These are phyloP conservation scores for Naganishia randhawae DNA, from an alignment of 768 basidiomycete genomes.

Conservation along the genomic window DNA sequence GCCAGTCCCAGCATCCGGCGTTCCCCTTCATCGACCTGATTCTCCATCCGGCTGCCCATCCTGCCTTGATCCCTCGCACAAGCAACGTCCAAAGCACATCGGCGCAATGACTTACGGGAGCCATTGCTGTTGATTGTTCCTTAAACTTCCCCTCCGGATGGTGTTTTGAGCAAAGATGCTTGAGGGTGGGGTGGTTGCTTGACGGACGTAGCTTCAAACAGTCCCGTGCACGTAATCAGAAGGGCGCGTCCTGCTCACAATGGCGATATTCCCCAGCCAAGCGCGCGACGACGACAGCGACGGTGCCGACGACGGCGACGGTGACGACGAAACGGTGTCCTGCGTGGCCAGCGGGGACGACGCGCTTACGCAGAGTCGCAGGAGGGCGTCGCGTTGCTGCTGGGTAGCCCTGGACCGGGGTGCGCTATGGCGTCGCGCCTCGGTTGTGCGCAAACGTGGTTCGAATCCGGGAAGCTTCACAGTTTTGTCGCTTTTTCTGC, in stretches of 20 bases:
- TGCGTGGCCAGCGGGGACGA: background rate
- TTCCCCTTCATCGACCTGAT: background rate
- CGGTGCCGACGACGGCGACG: background rate
- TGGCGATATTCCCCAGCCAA: background rate
- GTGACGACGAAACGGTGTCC: conserved; percentile 1
- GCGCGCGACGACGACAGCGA: conserved; percentile 1
- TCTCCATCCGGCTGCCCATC: background rate
- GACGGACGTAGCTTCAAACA: conserved; percentile 3
- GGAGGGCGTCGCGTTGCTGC: background rate
- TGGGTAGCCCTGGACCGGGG: too few species aligned
- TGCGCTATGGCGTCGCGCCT: too few species aligned
- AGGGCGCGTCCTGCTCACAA: background rate
- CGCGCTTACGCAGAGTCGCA: background rate
- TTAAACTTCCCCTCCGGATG: conserved; percentile 19
- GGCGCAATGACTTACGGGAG: conserved; percentile 19
- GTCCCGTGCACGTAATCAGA: background rate
- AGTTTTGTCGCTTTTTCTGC: too few species aligned
- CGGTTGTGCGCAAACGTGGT: too few species aligned
- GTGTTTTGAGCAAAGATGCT: conserved; percentile 23
- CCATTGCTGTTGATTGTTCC: conserved; percentile 23
- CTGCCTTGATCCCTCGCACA: background rate
- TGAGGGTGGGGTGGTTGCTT: conserved; percentile 22
- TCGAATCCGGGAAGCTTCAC: too few species aligned
- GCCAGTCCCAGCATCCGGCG: background rate
- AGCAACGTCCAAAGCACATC: background rate